Evolutionary conservation across 2,329 filamentous ascomycete genomes (phyloP), one percentile per base, ranked within the genome.

Genomic region (Albifimbria verrucaria): DNA sequence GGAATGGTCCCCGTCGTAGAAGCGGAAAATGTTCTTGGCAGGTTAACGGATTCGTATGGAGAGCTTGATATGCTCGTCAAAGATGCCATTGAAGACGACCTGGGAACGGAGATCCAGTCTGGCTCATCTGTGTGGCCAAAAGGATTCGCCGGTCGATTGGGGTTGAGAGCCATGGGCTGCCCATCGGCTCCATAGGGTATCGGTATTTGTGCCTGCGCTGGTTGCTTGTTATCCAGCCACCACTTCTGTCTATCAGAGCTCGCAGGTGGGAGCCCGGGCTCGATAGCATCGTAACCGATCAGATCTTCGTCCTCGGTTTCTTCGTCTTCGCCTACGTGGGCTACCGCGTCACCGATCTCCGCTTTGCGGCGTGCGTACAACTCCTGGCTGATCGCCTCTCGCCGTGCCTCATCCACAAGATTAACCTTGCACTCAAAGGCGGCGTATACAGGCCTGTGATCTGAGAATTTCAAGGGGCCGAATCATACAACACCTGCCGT

Each of bases 391-490:
- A 97, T 84, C 4, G 76, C 72, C 56, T 92, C 87, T 59, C 90
- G 91, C 50, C 80, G 75, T 22, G 71, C 73, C 66, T 96, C 90
- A 59, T 99, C 83, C 11, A 97, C 76, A 44, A 94, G 85, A 59
- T 79, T 92, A 50, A 97, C 88, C 1, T 80, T 83, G 69, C 92
- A 95, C 59, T 91, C 83, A 65, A 99, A 99, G 0, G 85, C 85
- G 12, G 91, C 92, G 71, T 90, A 97, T 0, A 99, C 93, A 2
- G 94, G 94, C n/a, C 92, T 83, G 69, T 99, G 94, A 65, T 99
- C 94, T 0, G 94, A 99, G 68, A 97, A 96, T 12, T 81, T 83
- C 32, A 99, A 77, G 90, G 86, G 3, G 92, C 92, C 50, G 83
- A 87, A 63, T 90, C 83, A 70, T 99, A 99, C 26, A 89, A 81